Conservation (phyloP, 352 stramenopile genomes). For the Phytophthora kernoviae region DNA sequence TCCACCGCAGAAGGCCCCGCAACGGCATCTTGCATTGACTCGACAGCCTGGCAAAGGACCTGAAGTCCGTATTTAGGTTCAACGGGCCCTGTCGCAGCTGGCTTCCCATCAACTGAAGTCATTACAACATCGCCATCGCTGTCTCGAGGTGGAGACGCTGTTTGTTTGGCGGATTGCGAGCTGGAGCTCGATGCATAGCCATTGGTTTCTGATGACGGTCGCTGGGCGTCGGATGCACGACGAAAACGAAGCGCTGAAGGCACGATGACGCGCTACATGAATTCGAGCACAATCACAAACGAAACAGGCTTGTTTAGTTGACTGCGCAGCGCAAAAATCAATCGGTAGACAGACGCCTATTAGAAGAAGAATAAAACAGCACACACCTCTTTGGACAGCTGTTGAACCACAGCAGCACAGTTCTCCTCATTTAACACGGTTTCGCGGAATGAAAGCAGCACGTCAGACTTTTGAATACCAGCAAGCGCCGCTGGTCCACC, state of each 20-base stretch:
- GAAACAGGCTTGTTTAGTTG: constrained; percentile 8
- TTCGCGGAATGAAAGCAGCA: constrained; percentile 78
- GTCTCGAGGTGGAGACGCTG: constrained; percentile 25
- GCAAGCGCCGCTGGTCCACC: constrained; percentile 64
- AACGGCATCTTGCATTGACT: constrained; percentile 84
- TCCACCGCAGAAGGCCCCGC: constrained; percentile 55
- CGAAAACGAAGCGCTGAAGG: constrained; percentile 75
- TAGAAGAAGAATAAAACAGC: background rate
- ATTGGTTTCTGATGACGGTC: constrained; percentile 16
- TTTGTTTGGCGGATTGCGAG: too few relatives aligned
- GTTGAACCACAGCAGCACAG: constrained; percentile 74
- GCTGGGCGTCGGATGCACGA: constrained; percentile 53
- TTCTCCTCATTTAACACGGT: constrained; percentile 80
- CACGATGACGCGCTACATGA: constrained; percentile 54
- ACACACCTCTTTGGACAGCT: constrained; percentile 76
- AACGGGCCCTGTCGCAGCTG: constrained; percentile 27
- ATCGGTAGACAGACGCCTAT: background rate
- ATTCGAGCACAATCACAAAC: constrained; percentile 7
- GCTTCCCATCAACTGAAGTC: constrained; percentile 30
- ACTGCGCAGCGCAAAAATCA: background rate
- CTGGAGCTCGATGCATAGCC: constrained; percentile 9
- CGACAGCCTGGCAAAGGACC: constrained; percentile 70
- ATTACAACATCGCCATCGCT: constrained; percentile 78
- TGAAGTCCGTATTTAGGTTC: constrained; percentile 84
- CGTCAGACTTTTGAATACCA: constrained; percentile 85